These are phyloP conservation scores for Corylus heterophylla DNA, from an alignment of 306 rosid species.

Conservation along the genomic window DNA sequence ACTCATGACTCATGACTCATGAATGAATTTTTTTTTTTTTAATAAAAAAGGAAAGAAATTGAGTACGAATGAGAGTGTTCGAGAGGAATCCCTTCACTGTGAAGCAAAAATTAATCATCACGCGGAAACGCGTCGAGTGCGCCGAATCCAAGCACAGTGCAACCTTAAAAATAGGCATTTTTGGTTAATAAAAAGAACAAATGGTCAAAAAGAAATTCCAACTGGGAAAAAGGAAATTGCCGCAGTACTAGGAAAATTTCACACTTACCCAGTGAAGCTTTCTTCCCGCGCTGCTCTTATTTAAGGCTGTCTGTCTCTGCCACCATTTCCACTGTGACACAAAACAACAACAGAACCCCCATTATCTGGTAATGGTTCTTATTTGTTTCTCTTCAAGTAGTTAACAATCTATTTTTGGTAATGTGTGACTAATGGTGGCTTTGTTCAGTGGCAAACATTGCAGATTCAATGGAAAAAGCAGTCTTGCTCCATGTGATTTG, in stretches of 20 bases:
- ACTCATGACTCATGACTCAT: neutral
- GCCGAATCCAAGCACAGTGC: neutral
- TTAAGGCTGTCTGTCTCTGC: constrained; percentile 28
- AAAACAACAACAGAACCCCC: neutral
- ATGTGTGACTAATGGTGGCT: constrained; percentile 7
- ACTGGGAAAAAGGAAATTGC: neutral
- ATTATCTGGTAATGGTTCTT: neutral
- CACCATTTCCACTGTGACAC: neutral
- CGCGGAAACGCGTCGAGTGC: constrained; percentile 48
- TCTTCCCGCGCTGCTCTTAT: constrained; percentile 47
- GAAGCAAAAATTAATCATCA: constrained; percentile 31
- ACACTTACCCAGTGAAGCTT: neutral
- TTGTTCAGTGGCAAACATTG: constrained; percentile 24
- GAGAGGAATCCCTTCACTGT: constrained; percentile 8
- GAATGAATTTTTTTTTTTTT: too few relatives aligned
- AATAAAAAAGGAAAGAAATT: too few relatives aligned
- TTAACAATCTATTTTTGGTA: neutral
- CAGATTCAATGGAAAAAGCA: constrained; percentile 52
- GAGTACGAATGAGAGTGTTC: neutral
- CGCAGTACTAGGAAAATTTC: neutral
- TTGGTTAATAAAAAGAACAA: neutral
- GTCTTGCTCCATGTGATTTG: constrained; percentile 41
- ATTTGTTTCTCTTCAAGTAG: constrained; percentile 24
- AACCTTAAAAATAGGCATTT: neutral
- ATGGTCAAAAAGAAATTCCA: neutral